These are phyloP conservation scores for Ogataea parapolymorpha DNA, from an alignment of 805 yeast species.

Conservation along the genomic window DNA sequence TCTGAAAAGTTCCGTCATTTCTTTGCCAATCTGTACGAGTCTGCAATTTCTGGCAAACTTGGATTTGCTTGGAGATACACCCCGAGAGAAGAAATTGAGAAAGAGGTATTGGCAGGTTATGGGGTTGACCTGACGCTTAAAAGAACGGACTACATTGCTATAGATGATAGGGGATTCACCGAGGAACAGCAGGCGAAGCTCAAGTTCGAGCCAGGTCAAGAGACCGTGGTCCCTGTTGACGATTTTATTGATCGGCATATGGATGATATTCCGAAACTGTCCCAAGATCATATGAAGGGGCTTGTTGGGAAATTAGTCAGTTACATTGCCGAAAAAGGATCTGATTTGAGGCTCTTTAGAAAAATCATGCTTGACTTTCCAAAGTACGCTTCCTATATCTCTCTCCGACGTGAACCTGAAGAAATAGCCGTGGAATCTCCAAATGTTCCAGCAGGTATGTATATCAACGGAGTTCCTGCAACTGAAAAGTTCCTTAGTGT, in stretches of 20 bases:
- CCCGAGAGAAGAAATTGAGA: constrained; percentile 31
- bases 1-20: constrained; percentile 51
- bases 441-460: constrained; percentile 43
- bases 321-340: constrained; percentile 32
- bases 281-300: constrained; percentile 32
- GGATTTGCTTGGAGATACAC: constrained; percentile 75
- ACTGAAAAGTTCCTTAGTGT: constrained; percentile 43
- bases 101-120: constrained; percentile 50
- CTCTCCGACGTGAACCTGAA: constrained; percentile 18
- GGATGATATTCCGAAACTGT: constrained; percentile 32
- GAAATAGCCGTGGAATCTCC: constrained; percentile 1
- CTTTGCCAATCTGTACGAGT: constrained; percentile 54
- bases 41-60: constrained; percentile 62
- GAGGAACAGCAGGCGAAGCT: constrained; percentile 27
- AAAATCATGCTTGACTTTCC: constrained; percentile 53
- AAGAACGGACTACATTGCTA: constrained; percentile 61
- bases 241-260: constrained; percentile 21
- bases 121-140: constrained; percentile 65
- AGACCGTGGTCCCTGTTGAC: background rate
- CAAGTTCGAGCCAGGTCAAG: constrained; percentile 17
- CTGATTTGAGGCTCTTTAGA: constrained; percentile 38
- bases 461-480: constrained; percentile 66
- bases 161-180: constrained; percentile 54
- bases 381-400: constrained; percentile 41
- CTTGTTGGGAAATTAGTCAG: constrained; percentile 43